Evolutionary conservation across 345 rosid genomes (phyloP).

Genomic region (Fremontodendron californicum): DNA sequence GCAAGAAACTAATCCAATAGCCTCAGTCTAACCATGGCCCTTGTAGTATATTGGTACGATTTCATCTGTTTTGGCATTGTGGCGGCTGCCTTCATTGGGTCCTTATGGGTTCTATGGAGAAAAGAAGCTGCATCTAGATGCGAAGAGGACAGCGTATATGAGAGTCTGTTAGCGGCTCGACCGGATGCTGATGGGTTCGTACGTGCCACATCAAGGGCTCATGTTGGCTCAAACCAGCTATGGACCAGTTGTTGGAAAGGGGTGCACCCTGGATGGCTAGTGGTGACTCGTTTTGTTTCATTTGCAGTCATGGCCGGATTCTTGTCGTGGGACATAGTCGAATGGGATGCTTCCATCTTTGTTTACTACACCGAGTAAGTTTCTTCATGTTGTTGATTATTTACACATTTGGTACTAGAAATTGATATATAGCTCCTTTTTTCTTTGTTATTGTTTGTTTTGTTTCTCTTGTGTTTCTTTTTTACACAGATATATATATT

Average conservation of each 20-base stretch:
- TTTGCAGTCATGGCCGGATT: constrained; percentile 53
- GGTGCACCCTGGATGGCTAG: constrained; percentile 76
- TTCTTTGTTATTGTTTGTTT: neutral
- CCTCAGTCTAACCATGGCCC: constrained; percentile 39
- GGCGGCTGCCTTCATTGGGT: constrained; percentile 41
- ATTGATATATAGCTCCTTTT: too few relatives aligned
- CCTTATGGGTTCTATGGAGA: constrained; percentile 57
- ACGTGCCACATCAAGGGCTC: constrained; percentile 29
- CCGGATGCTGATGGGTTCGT: constrained; percentile 27
- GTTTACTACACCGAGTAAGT: constrained; percentile 83
- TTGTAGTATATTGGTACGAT: constrained; percentile 64
- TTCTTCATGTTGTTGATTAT: neutral
- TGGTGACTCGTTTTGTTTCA: constrained; percentile 56
- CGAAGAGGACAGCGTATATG: constrained; percentile 28
- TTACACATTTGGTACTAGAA: neutral
- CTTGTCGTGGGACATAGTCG: constrained; percentile 50
- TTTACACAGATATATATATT: neutral
- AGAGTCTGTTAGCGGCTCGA: constrained; percentile 42
- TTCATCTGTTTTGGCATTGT: constrained; percentile 74
- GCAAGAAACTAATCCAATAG: neutral
- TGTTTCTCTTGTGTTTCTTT: neutral
- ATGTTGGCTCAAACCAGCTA: constrained; percentile 44
- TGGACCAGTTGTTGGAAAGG: constrained; percentile 87
- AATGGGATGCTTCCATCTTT: constrained; percentile 49
- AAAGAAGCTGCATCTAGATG: constrained; percentile 37